Percentiles rank a stretch among this genome's conserved stretches.
phyloP scores from a whole-genome alignment of 2,329 filamentous ascomycete genomes.

The Fusarium sp. region DNA sequence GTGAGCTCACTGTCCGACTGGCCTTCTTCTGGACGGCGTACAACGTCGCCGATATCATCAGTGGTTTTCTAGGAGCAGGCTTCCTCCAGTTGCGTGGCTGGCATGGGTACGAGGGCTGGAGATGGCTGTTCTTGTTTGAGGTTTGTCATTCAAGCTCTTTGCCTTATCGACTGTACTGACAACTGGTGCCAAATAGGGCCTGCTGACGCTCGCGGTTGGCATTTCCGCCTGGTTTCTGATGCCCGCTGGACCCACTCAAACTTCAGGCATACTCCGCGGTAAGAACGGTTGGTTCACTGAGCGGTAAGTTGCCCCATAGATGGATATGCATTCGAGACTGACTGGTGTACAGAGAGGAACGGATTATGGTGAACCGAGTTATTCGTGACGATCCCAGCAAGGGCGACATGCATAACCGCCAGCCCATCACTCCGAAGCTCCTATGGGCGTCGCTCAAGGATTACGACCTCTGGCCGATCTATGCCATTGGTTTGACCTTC shows the following conservation, averaged over 20 bases:
- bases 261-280: background rate
- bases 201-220: background rate
- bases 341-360: background rate
- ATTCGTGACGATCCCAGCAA: background rate
- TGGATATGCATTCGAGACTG: accelerated
- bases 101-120: background rate
- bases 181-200: background rate
- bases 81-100: background rate
- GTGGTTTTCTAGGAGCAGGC: background rate
- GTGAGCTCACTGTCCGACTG: background rate
- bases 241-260: background rate
- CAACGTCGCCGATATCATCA: background rate
- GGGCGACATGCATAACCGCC: background rate
- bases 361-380: background rate
- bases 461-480: background rate
- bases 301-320: background rate
- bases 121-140: background rate
- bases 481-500: background rate
- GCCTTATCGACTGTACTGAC: accelerated
- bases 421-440: background rate
- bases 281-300: background rate
- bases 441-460: background rate
- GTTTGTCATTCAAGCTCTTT: accelerated
- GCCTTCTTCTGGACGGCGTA: background rate
- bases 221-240: background rate